These are phyloP conservation scores for Russula emetica DNA, from an alignment of 768 basidiomycete genomes.

Conservation along the genomic window DNA sequence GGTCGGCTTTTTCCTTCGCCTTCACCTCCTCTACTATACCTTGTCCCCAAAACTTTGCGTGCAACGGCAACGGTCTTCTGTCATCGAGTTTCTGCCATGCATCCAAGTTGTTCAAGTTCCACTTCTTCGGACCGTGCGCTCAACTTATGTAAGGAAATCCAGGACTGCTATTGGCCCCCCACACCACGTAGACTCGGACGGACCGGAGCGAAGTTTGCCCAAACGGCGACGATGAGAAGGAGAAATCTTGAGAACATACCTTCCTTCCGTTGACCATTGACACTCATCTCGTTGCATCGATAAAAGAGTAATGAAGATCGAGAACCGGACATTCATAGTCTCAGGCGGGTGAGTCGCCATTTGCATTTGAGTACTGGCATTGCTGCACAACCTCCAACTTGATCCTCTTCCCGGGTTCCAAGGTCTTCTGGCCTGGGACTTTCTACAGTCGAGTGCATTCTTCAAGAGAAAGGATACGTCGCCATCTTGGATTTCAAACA, in stretches of 20 bases:
- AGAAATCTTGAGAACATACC: not conserved
- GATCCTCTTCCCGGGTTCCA: constrained; percentile 32
- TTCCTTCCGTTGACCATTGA: not conserved
- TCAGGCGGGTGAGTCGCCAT: constrained; percentile 48
- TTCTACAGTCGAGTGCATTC: constrained; percentile 46
- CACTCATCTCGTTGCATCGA: not conserved
- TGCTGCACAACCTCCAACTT: not conserved
- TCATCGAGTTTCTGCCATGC: no score
- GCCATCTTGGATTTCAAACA: constrained; percentile 50
- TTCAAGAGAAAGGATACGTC: constrained; percentile 33
- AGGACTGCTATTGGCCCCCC: no score
- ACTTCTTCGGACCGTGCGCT: no score
- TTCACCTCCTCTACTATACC: no score
- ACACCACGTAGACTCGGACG: no score
- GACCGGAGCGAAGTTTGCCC: not conserved
- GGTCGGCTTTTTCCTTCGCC: no score
- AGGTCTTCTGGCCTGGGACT: constrained; percentile 58
- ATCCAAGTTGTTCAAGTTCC: no score
- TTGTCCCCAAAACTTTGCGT: no score
- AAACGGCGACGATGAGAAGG: not conserved
- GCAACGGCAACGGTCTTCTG: no score
- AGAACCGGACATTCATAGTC: constrained; percentile 50
- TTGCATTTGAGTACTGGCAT: not conserved
- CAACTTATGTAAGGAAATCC: no score
- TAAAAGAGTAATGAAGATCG: constrained; percentile 42